These are phyloP conservation scores for Geotrichum histeridarum DNA, from an alignment of 1,139 yeast genomes.

Conservation along the genomic window DNA sequence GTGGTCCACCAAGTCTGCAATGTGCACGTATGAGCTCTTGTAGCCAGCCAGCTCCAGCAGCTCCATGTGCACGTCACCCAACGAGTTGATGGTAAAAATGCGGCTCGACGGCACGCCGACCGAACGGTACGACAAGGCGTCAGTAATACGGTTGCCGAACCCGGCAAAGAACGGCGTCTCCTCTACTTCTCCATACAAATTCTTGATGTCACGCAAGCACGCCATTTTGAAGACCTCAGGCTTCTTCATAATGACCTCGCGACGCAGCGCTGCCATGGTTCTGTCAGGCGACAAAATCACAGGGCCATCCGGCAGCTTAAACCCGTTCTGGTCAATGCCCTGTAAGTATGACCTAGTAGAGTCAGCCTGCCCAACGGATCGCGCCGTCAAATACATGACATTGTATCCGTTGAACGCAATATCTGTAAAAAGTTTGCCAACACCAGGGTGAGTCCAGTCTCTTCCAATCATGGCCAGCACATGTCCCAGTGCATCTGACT, in stretches of 20 bases:
- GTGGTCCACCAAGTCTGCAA: constrained; percentile 93
- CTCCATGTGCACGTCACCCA: constrained; percentile 97
- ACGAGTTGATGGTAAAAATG: constrained; percentile 92
- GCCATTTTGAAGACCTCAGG: constrained; percentile 99
- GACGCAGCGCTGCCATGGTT: constrained; percentile 86
- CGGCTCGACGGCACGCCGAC: constrained; percentile 93
- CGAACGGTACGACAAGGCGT: constrained; percentile 89
- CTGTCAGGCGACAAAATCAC: constrained; percentile 94
- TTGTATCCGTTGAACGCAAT: constrained; percentile 85
- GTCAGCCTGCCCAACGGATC: constrained; percentile 96
- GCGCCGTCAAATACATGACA: constrained; percentile 85
- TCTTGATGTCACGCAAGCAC: constrained; percentile 79
- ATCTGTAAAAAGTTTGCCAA: constrained; percentile 83
- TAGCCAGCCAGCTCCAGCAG: constrained; percentile 90
- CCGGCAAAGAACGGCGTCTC: constrained; percentile 92
- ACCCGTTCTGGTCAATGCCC: constrained; percentile 72
- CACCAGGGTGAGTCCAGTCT: constrained; percentile 98
- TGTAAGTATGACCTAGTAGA: constrained; percentile 78
- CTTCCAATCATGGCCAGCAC: constrained; percentile 88
- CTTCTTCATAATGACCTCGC: constrained; percentile 89
- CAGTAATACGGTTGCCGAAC: constrained; percentile 94
- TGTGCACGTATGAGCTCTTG: constrained; percentile 78
- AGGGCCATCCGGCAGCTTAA: constrained; percentile 79
- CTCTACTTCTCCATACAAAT: constrained; percentile 44
- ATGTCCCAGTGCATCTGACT: constrained; percentile 96